These are phyloP conservation scores for Eucalyptus erythrocorys DNA, from an alignment of 345 rosid species.

Conservation along the genomic window DNA sequence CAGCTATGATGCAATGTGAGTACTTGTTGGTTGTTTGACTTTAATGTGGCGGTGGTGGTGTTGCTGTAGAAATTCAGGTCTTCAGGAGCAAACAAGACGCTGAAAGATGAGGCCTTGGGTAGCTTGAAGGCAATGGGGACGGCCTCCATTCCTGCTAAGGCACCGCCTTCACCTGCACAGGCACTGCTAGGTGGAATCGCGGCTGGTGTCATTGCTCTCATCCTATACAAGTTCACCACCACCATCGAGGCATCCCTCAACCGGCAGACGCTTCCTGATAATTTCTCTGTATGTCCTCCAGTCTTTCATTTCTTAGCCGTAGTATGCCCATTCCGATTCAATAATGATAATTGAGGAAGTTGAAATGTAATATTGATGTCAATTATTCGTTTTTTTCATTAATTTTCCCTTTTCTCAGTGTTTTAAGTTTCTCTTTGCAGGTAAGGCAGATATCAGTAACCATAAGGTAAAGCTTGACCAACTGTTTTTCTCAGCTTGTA, in stretches of 20 bases:
- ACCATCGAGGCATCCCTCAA: constrained; percentile 71
- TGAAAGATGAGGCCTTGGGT: constrained; percentile 76
- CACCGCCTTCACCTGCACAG: constrained; percentile 61
- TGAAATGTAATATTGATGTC: background rate
- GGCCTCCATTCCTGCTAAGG: constrained; percentile 34
- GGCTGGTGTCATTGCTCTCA: constrained; percentile 71
- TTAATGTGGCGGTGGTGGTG: background rate
- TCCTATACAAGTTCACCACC: constrained; percentile 76
- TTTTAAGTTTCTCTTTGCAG: constrained; percentile 31
- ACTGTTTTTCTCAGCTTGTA: background rate
- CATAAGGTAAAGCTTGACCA: constrained; percentile 35
- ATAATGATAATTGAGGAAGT: background rate
- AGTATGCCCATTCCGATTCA: background rate
- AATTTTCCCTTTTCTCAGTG: background rate
- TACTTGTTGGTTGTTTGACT: background rate
- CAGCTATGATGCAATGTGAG: background rate
- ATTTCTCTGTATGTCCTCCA: constrained; percentile 42
- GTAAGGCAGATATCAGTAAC: constrained; percentile 83
- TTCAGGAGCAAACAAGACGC: constrained; percentile 45
- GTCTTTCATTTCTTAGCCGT: background rate
- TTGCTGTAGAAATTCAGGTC: constrained; percentile 63
- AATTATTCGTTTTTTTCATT: background rate
- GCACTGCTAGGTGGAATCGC: constrained; percentile 71
- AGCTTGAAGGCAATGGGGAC: constrained; percentile 55
- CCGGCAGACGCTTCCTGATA: constrained; percentile 68